Evolutionary conservation across 2,329 filamentous ascomycete genomes (phyloP).

Genomic region (Tolypocladium endophyticum): DNA sequence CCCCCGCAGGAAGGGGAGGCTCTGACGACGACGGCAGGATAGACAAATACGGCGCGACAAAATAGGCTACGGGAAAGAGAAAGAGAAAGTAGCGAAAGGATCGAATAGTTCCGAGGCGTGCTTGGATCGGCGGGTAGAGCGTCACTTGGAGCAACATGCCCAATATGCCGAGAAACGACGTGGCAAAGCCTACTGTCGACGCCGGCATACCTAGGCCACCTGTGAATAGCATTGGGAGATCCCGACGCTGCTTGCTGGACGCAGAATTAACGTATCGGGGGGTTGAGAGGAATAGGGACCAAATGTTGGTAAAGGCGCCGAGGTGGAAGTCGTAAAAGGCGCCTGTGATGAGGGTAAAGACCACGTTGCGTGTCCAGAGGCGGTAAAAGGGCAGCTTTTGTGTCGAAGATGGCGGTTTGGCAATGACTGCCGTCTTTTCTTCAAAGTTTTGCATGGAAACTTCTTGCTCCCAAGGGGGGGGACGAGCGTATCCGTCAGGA

Average conservation of each 20-base stretch:
- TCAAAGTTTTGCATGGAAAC: conserved; percentile 14
- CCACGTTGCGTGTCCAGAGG: conserved; percentile 47
- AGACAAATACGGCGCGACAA: conserved; percentile 59
- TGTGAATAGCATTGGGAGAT: conserved; percentile 52
- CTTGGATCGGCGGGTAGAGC: conserved; percentile 60
- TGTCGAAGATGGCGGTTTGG: conserved; percentile 10
- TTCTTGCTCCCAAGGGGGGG: conserved; percentile 29
- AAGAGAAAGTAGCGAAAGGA: conserved; percentile 60
- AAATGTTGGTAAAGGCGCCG: conserved; percentile 66
- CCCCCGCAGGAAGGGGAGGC: conserved; percentile 38
- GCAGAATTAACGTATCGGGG: conserved; percentile 41
- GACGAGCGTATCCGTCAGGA: conserved; percentile 10
- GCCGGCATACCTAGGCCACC: conserved; percentile 66
- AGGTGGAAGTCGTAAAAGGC: conserved; percentile 64
- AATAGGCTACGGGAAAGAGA: conserved; percentile 61
- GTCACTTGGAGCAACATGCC: conserved; percentile 54
- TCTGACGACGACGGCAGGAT: conserved; percentile 47
- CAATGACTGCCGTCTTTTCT: not conserved
- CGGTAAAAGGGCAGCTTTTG: conserved; percentile 39
- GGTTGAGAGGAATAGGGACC: conserved; percentile 67
- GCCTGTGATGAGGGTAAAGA: conserved; percentile 47
- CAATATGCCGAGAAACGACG: conserved; percentile 64
- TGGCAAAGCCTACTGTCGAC: conserved; percentile 62
- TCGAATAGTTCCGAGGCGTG: conserved; percentile 54
- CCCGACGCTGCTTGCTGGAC: conserved; percentile 16